A percentile compares a stretch with the other conserved stretches of the same genome.
Evolutionary conservation across 441 rosid genomes (phyloP).

Genomic region (Euphorbia corollata): DNA sequence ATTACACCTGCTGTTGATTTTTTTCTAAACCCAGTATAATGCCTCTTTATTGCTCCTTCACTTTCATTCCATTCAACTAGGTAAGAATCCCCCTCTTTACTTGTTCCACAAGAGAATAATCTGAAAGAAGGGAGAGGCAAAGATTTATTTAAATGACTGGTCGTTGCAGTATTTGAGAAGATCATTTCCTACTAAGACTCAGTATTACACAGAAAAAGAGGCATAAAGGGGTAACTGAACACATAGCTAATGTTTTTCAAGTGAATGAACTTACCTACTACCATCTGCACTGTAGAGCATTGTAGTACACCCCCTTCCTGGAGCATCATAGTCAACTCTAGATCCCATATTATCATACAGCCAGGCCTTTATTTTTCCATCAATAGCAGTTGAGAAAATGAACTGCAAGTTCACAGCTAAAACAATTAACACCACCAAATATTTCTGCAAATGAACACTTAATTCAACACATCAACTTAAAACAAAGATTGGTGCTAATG

Average conservation of each 20-base stretch:
- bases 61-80: conserved; percentile 92
- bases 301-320: conserved; percentile 68
- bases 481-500: neutral
- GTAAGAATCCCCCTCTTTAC: conserved; percentile 76
- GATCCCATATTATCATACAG: conserved; percentile 76
- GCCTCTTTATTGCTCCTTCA: conserved; percentile 77
- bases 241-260: neutral
- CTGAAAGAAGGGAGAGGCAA: conserved; percentile 30
- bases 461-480: conserved; percentile 2
- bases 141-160: no score
- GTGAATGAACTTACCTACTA: conserved; percentile 41
- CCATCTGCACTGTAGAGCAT: conserved; percentile 93
- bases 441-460: neutral
- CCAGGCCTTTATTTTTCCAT: conserved; percentile 96
- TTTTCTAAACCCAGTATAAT: conserved; percentile 56
- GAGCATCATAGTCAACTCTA: conserved; percentile 80
- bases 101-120: conserved; percentile 86
- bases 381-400: conserved; percentile 70
- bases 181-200: neutral
- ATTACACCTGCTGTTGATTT: conserved; percentile 46
- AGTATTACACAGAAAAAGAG: neutral
- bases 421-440: conserved; percentile 18
- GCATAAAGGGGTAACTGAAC: neutral
- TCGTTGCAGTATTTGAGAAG: neutral
- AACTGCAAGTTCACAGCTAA: conserved; percentile 42